Evolutionary conservation across 495 filamentous ascomycete genomes (phyloP).

Genomic region (Xylaria palmicola): DNA sequence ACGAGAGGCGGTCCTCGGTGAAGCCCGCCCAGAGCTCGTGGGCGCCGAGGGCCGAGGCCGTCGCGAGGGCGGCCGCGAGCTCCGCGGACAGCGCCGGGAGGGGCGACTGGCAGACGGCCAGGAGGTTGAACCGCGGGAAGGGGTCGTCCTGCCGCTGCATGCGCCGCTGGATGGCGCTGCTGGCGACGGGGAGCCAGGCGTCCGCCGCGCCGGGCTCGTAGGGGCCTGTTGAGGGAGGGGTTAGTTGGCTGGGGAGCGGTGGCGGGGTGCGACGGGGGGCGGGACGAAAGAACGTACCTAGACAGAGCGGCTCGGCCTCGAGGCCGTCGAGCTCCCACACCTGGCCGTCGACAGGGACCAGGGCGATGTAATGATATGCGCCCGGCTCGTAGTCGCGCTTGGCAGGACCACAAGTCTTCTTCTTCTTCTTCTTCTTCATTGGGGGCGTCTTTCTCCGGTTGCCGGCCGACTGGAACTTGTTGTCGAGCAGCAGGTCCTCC

Average conservation of each 20-base stretch:
- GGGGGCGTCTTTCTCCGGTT: constrained; percentile 39
- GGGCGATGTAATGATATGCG: constrained; percentile 83
- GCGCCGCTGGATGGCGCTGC: constrained; percentile 37
- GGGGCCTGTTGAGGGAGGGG: constrained; percentile 21
- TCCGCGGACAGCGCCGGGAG: constrained; percentile 24
- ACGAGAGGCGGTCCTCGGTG: constrained; percentile 17
- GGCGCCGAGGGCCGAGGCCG: constrained; percentile 24
- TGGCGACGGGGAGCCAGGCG: constrained; percentile 43
- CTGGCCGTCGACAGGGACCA: constrained; percentile 69
- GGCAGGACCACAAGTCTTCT: constrained; percentile 13
- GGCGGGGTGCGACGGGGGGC: too few relatives aligned
- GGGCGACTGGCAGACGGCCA: constrained; percentile 46
- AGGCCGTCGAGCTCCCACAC: constrained; percentile 93
- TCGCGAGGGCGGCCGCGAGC: constrained; percentile 36
- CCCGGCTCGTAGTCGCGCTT: constrained; percentile 27
- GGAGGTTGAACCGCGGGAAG: constrained; percentile 43
- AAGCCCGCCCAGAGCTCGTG: constrained; percentile 18
- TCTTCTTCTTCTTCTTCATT: constrained; percentile 30
- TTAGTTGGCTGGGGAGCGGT: neutral
- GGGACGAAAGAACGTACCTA: constrained; percentile 59
- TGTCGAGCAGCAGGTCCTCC: constrained; percentile 66
- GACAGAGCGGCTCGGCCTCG: constrained; percentile 64
- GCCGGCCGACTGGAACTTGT: constrained; percentile 51
- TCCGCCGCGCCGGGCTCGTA: neutral
- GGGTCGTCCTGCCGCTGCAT: constrained; percentile 42